Evolutionary conservation across 495 filamentous ascomycete genomes (phyloP).

Genomic region (Neurospora sp.): DNA sequence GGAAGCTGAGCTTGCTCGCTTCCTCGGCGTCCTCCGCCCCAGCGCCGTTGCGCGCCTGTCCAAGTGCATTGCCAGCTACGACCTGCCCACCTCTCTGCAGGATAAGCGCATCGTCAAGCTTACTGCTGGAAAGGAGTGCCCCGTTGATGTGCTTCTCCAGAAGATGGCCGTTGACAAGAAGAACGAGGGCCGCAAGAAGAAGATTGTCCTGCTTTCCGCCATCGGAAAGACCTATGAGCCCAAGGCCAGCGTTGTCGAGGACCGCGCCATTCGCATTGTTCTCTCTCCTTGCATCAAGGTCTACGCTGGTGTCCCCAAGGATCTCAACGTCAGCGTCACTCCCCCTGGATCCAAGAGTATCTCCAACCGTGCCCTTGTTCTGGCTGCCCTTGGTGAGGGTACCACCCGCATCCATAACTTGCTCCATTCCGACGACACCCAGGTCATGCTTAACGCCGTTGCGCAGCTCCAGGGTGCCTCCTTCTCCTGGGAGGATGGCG

Average conservation of each 20-base stretch:
- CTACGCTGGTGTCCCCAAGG: slow-evolving; percentile 52
- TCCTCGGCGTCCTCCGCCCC: slow-evolving; percentile 77
- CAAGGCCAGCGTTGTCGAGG: slow-evolving; percentile 77
- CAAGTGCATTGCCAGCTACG: slow-evolving; percentile 90
- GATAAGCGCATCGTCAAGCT: slow-evolving; percentile 78
- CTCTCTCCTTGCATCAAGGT: slow-evolving; percentile 74
- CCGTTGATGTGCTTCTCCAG: slow-evolving; percentile 75
- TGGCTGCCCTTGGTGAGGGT: slow-evolving; percentile 84
- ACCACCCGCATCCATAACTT: slow-evolving; percentile 83
- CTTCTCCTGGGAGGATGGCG: slow-evolving; percentile 89
- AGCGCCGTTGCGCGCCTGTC: slow-evolving; percentile 80
- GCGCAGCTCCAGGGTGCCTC: slow-evolving; percentile 75
- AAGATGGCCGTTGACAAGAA: slow-evolving; percentile 99
- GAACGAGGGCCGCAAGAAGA: slow-evolving; percentile 92
- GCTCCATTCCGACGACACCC: slow-evolving; percentile 92
- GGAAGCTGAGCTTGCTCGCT: slow-evolving; percentile 85
- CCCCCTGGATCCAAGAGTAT: slow-evolving; percentile 97
- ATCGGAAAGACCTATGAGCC: slow-evolving; percentile 83
- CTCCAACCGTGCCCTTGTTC: slow-evolving; percentile 85
- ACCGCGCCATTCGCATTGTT: slow-evolving; percentile 73
- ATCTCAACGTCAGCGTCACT: slow-evolving; percentile 60
- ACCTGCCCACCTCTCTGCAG: slow-evolving; percentile 74
- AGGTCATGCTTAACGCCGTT: slow-evolving; percentile 90
- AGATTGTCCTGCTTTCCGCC: slow-evolving; percentile 85
- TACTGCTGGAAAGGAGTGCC: slow-evolving; percentile 79